Evolutionary conservation across 805 yeast species (phyloP).

Genomic region (Priceomyces carsonii): DNA sequence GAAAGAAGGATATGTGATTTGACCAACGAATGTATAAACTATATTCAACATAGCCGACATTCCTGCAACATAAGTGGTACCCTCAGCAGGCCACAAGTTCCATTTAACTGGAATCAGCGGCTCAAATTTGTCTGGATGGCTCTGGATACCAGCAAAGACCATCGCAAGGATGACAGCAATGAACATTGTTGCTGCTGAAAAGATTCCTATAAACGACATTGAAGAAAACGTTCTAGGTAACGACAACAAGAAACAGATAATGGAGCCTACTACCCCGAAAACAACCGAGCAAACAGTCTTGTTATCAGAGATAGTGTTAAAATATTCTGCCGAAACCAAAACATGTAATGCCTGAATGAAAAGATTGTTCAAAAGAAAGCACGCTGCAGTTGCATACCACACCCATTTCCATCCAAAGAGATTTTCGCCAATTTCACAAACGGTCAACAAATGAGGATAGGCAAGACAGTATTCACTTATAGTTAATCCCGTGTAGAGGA

Average conservation of each 20-base stretch:
- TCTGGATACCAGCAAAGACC: slow-evolving; percentile 54
- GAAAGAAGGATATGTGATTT: slow-evolving; percentile 62
- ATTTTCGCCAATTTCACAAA: slow-evolving; percentile 61
- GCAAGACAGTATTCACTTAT: slow-evolving; percentile 55
- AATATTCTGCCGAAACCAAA: slow-evolving; percentile 58
- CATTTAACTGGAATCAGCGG: slow-evolving; percentile 39
- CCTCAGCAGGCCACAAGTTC: slow-evolving; percentile 50
- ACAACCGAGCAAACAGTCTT: slow-evolving; percentile 53
- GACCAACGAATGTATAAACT: slow-evolving; percentile 65
- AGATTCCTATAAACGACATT: slow-evolving; percentile 51
- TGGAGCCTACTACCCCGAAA: slow-evolving; percentile 49
- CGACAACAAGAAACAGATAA: slow-evolving; percentile 51
- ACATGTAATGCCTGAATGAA: slow-evolving; percentile 62
- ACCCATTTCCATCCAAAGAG: slow-evolving; percentile 49
- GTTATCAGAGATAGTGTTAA: slow-evolving; percentile 52
- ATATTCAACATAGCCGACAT: slow-evolving; percentile 61
- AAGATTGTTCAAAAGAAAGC: slow-evolving; percentile 55
- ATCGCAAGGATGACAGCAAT: slow-evolving; percentile 54
- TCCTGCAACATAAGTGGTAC: slow-evolving; percentile 53
- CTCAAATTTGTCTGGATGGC: slow-evolving; percentile 45
- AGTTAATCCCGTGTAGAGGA: slow-evolving; percentile 55
- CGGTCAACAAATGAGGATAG: slow-evolving; percentile 51
- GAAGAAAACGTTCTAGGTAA: slow-evolving; percentile 58
- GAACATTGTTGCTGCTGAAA: slow-evolving; percentile 59
- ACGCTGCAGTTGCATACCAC: slow-evolving; percentile 58